Conservation (phyloP, 1,284 basidiomycete species). For the Trametes polyzona region DNA sequence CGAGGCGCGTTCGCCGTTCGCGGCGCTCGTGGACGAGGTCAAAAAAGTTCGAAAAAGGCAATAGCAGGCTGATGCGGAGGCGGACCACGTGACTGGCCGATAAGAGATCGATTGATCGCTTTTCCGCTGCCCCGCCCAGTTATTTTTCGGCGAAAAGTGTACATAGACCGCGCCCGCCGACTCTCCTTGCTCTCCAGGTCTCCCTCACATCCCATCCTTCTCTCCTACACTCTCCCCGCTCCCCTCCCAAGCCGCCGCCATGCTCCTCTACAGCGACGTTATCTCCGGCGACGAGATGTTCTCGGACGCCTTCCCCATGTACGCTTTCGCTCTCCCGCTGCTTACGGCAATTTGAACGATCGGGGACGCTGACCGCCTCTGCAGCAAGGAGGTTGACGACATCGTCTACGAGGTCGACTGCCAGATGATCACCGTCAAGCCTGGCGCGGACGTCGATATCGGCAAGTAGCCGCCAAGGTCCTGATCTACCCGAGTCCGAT, state of each 20-base stretch:
- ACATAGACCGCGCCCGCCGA: slow-evolving; percentile 25
- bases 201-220: slow-evolving; percentile 31
- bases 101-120: slow-evolving; percentile 37
- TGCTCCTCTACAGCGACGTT: slow-evolving; percentile 82
- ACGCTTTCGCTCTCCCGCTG: no score
- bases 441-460: slow-evolving; percentile 88
- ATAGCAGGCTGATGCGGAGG: slow-evolving; percentile 21
- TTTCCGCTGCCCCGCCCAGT: slow-evolving; percentile 18
- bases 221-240: slow-evolving; percentile 26
- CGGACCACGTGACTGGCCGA: slow-evolving; percentile 32
- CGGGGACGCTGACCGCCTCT: slow-evolving; percentile 13
- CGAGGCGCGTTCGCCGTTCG: slow-evolving; percentile 2
- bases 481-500: slow-evolving; percentile 20
- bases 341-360: background rate
- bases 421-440: slow-evolving; percentile 72
- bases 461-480: slow-evolving; percentile 63
- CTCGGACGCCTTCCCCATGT: slow-evolving; percentile 92
- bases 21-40: slow-evolving; percentile 6
- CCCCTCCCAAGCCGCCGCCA: slow-evolving; percentile 40
- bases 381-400: slow-evolving; percentile 82
- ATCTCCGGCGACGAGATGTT: slow-evolving; percentile 91
- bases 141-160: slow-evolving; percentile 31
- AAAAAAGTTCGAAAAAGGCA: slow-evolving; percentile 30
- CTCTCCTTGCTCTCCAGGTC: slow-evolving; percentile 7
- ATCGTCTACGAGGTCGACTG: slow-evolving; percentile 94